Evolutionary conservation across 1,139 yeast species (phyloP), one percentile per base, ranked within the genome.

Genomic region (Blastobotrys malaysiensis): DNA sequence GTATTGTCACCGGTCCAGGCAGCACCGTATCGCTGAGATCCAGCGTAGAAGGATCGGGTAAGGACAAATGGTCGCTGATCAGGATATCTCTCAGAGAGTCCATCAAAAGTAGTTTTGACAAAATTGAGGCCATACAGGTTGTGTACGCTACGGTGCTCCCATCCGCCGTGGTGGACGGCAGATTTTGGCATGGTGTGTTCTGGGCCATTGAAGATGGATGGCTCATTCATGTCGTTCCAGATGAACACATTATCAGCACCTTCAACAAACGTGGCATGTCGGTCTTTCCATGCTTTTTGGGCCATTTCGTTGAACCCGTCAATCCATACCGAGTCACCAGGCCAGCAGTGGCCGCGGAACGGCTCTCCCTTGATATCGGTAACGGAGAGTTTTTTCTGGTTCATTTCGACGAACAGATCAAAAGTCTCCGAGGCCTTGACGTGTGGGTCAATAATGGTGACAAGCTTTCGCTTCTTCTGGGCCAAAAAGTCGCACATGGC

Each of bases 1-100:
- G 80, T 84, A 67, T 90, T 91, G 69, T 91, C 98, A 48, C 98
- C 98, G 0, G 96, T 88, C 98, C 98, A 91, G 80, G 86, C 84
- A 0, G 97, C 96, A 0, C 91, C 84, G 0, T 91, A 77, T 61
- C 91, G 77, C 69, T 91, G 97, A 7, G 96, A 86, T 0, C 98
- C 98, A 0, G 97, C 80, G 68, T 77, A 90, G 68, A 79, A 90
- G 0, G 96, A 77, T 57, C 98, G 76, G 0, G 97, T 88, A 52
- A 91, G 76, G 16, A 91, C 73, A 64, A 91, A 91, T 4, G 97
- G 98, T 58, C 98, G 78, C 54, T 67, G 70, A 48, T 73, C 68
- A 5, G 76, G 74, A 57, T 76, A 77, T 56, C 95, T 76, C 22
- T 75, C 73, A 16, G 69, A 62, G 65, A 89, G 68, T 0, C 95